phyloP scores from a whole-genome alignment of 306 rosid species.

The Hylodesmum podocarpum region DNA sequence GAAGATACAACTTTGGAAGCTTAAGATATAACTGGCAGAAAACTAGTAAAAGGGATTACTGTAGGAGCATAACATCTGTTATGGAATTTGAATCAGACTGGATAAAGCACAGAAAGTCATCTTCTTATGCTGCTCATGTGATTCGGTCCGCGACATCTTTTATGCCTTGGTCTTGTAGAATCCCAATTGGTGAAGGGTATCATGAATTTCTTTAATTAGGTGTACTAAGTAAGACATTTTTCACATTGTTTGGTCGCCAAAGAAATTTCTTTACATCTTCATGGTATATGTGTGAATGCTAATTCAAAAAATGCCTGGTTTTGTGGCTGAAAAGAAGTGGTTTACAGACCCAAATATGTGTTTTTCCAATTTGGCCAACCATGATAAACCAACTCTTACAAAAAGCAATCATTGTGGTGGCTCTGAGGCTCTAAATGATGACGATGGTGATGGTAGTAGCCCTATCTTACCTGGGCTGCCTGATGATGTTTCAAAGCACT shows the following conservation, averaged over 20 bases:
- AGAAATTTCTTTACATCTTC: slow-evolving; percentile 31
- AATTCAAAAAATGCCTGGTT: slow-evolving; percentile 54
- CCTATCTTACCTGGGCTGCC: slow-evolving; percentile 78
- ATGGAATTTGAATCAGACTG: slow-evolving; percentile 88
- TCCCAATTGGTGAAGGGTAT: slow-evolving; percentile 81
- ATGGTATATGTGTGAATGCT: slow-evolving; percentile 29
- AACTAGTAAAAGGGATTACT: slow-evolving; percentile 29
- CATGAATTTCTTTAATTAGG: slow-evolving; percentile 57
- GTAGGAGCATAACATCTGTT: slow-evolving; percentile 53
- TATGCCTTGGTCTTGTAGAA: slow-evolving; percentile 92
- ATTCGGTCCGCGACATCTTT: slow-evolving; percentile 75
- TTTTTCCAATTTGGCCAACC: slow-evolving; percentile 45
- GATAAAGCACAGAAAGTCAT: slow-evolving; percentile 67
- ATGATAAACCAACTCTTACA: slow-evolving; percentile 40
- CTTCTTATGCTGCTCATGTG: slow-evolving; percentile 69
- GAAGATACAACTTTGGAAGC: slow-evolving; percentile 33
- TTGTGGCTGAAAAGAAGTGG: slow-evolving; percentile 63
- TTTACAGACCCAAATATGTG: slow-evolving; percentile 57
- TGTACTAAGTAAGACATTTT: not conserved
- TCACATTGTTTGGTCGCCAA: slow-evolving; percentile 23
- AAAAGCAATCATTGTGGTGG: slow-evolving; percentile 42
- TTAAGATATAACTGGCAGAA: slow-evolving; percentile 38
- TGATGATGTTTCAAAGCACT: slow-evolving; percentile 85
- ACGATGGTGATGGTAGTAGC: slow-evolving; percentile 36
- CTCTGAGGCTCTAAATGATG: slow-evolving; percentile 40